These are phyloP conservation scores for Tympanopsis confertula DNA, from an alignment of 2,329 filamentous ascomycete species.

Conservation along the genomic window DNA sequence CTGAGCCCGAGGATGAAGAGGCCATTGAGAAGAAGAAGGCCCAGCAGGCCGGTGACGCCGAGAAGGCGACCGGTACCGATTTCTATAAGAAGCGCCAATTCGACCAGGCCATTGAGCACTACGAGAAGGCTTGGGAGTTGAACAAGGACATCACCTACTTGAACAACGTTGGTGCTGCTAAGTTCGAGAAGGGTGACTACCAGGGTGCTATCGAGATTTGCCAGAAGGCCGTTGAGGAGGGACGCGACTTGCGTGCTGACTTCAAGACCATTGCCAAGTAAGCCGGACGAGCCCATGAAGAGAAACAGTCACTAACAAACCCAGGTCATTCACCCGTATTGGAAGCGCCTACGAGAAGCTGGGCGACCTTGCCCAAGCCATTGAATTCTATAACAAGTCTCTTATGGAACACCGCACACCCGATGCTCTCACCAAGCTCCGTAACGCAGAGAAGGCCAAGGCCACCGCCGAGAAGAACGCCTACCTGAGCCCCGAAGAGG, in stretches of 20 bases:
- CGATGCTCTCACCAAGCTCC: conserved; percentile 85
- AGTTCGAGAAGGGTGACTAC: conserved; percentile 94
- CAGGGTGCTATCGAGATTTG: conserved; percentile 77
- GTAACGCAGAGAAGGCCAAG: conserved; percentile 78
- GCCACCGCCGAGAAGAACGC: conserved; percentile 62
- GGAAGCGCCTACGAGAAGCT: conserved; percentile 87
- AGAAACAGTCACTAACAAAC: neutral
- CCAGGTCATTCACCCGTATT: conserved; percentile 70
- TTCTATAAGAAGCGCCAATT: conserved; percentile 98
- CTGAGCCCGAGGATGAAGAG: conserved; percentile 69
- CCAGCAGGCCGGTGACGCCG: conserved; percentile 83
- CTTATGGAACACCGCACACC: conserved; percentile 94
- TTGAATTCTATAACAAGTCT: conserved; percentile 85
- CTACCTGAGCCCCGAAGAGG: conserved; percentile 83
- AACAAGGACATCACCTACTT: conserved; percentile 96
- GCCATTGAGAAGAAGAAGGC: conserved; percentile 73
- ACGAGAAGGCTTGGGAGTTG: conserved; percentile 85
- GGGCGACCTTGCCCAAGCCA: conserved; percentile 66
- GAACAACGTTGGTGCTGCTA: conserved; percentile 87
- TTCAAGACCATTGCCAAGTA: conserved; percentile 96
- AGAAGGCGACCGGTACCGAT: conserved; percentile 88
- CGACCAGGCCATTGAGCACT: conserved; percentile 87
- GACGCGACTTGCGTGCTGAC: conserved; percentile 79
- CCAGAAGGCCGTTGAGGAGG: conserved; percentile 79
- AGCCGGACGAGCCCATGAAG: neutral